Percentiles rank a stretch among this genome's conserved stretches.
These are phyloP conservation scores for Phialemoniopsis sp. DNA, from an alignment of 2,329 filamentous ascomycete genomes.

Conservation along the genomic window DNA sequence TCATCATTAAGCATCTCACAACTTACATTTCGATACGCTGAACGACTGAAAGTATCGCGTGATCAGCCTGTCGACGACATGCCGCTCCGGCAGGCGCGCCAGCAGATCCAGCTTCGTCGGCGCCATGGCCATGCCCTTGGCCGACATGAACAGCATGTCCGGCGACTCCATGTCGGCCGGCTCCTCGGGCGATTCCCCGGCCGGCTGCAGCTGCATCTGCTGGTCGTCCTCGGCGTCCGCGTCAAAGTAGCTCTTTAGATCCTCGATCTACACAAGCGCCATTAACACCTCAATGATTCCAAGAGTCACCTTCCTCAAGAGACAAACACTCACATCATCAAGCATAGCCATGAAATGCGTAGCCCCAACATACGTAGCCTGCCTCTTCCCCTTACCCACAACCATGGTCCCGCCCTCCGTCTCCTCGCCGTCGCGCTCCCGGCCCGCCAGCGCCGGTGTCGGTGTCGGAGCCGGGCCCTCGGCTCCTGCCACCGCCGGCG, in stretches of 20 bases:
- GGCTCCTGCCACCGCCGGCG: constrained; percentile 1
- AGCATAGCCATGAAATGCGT: constrained; percentile 59
- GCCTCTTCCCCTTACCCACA: neutral
- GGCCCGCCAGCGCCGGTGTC: neutral
- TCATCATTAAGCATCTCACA: no score
- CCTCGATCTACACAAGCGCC: constrained; percentile 42
- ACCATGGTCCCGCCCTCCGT: no score
- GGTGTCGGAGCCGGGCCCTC: no score
- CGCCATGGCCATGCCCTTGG: constrained; percentile 23
- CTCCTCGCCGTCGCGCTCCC: neutral
- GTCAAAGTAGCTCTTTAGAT: constrained; percentile 54
- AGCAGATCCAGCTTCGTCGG: constrained; percentile 42
- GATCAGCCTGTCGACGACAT: constrained; percentile 44
- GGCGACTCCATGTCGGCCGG: constrained; percentile 28
- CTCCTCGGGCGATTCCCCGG: constrained; percentile 25
- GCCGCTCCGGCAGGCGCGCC: constrained; percentile 38
- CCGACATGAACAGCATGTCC: constrained; percentile 36
- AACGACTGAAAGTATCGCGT: constrained; percentile 40
- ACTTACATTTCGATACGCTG: no score
- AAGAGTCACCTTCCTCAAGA: constrained; percentile 1
- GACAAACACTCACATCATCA: constrained; percentile 47
- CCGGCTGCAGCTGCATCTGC: constrained; percentile 13
- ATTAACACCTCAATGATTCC: no score
- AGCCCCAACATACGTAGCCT: constrained; percentile 47
- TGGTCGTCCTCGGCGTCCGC: constrained; percentile 31